Base-by-base conservation (phyloP, 257 asterid genomes). In the Solanum bulbocastanum region DNA sequence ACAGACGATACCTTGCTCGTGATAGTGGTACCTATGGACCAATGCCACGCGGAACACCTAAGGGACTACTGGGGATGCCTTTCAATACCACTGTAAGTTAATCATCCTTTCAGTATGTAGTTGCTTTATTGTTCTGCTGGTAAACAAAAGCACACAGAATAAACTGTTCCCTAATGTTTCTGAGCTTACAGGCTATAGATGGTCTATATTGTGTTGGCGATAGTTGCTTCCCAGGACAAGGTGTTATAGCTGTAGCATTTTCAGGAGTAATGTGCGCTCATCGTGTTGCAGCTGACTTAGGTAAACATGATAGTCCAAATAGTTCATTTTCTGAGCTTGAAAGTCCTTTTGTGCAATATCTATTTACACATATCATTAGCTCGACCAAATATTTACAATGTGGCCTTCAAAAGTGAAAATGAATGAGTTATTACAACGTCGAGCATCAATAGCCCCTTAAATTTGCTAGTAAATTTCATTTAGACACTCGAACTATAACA, bases 251-350 rank as follows among this genome's bases (percentile, higher is more conserved):
- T 83, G 99, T 96, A 46, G 97, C 99, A 49, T 97, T 97, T 90
- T 97, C 99, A 22, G 99, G 99, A 90, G 97, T 97, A 44, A 97
- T 96, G 99, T 97, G 99, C 36, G 99, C 99, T 83, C 99, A 97
- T 90, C 92, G 98, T 60, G 99, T 96, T 62, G 98, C 98, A 84
- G 97, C 99, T 89, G 99, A 97, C 91, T 91, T 97, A 92, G 99
- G 98, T 95, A 90, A 92, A 87, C 69, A 86, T 69, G 25, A 39
- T 5, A 16, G 8, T 73, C 35, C 68, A 49, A n/a, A 37, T 37
- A 75, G 23, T 66, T 30, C 60, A 86, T 46, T 40, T 71, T 30
- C 72, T 72, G 18, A 46, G 13, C 68, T 81, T 81, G 40, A 27
- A 46, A 46, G 40, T 27, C 68, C 42, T 5, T 58, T 20, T 20